Percentiles rank a stretch among this genome's conserved stretches.
These are phyloP conservation scores for Cercospora nicotianae DNA, from an alignment of 2,329 filamentous ascomycete genomes.

Conservation along the genomic window DNA sequence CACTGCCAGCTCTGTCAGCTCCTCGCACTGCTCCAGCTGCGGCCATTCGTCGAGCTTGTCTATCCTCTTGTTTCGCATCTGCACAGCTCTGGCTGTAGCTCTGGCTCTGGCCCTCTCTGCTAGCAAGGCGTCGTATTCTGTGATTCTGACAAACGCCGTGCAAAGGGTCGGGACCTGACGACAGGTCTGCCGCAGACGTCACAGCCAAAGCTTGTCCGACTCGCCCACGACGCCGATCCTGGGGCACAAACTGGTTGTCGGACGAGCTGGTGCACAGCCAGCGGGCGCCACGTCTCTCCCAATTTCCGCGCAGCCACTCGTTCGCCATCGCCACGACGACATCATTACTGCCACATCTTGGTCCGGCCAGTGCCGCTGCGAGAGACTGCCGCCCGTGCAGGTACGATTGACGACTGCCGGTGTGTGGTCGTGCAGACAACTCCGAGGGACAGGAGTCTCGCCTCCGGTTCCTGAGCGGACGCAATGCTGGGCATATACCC, in stretches of 20 bases:
- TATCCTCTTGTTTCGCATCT: neutral
- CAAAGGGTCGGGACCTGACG: neutral
- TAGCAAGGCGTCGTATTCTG: neutral
- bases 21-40: neutral
- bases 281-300: neutral
- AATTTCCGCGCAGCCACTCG: neutral
- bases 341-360: neutral
- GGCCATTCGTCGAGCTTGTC: neutral
- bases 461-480: neutral
- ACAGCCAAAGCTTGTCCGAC: conserved; percentile 1
- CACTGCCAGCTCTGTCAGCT: neutral
- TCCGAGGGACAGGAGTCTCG: neutral
- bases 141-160: neutral
- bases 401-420: neutral
- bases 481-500: neutral
- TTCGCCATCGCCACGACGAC: neutral
- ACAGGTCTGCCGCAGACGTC: neutral
- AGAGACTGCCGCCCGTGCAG: neutral
- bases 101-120: neutral
- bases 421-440: neutral
- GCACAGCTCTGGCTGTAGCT: neutral
- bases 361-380: neutral
- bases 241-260: neutral
- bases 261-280: neutral
- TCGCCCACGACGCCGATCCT: neutral